Conservation (phyloP, 805 yeast species). For the Saccharomycopsis vini region DNA sequence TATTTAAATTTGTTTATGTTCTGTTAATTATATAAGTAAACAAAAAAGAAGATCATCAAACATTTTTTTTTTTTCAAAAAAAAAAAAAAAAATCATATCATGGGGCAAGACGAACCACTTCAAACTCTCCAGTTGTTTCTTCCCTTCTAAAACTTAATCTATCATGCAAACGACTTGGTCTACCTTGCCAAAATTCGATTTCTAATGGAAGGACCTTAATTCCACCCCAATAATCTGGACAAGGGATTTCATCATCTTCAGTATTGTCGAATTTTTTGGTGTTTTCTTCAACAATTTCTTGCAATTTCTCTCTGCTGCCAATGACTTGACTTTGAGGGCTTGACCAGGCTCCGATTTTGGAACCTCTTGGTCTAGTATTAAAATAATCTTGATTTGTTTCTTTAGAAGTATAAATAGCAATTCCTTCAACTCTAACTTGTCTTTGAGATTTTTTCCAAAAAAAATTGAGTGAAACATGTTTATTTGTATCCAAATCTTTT, state of each 20-base stretch:
- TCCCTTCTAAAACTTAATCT: conserved; percentile 66
- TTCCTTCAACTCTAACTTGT: conserved; percentile 89
- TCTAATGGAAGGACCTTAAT: conserved; percentile 78
- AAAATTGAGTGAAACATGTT: conserved; percentile 74
- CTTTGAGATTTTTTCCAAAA: conserved; percentile 90
- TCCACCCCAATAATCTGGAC: conserved; percentile 97
- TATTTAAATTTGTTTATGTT: no score
- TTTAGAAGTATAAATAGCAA: conserved; percentile 59
- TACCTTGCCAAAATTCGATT: conserved; percentile 97
- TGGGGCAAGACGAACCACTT: conserved; percentile 65
- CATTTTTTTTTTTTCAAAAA: no score
- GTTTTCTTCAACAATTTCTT: conserved; percentile 37
- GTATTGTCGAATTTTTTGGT: conserved; percentile 50
- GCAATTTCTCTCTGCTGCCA: conserved; percentile 52
- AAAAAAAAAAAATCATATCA: no score
- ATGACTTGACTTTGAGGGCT: conserved; percentile 75
- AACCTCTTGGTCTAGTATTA: conserved; percentile 83
- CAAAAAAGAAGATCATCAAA: no score
- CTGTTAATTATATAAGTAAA: no score
- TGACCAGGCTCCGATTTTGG: conserved; percentile 95
- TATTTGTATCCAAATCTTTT: conserved; percentile 59
- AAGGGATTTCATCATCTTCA: conserved; percentile 58
- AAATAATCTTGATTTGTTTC: conserved; percentile 74
- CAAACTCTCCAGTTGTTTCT: conserved; percentile 46
- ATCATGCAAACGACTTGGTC: conserved; percentile 83